Conservation (phyloP, 768 basidiomycete species). For the Gymnopilus dilepis region DNA sequence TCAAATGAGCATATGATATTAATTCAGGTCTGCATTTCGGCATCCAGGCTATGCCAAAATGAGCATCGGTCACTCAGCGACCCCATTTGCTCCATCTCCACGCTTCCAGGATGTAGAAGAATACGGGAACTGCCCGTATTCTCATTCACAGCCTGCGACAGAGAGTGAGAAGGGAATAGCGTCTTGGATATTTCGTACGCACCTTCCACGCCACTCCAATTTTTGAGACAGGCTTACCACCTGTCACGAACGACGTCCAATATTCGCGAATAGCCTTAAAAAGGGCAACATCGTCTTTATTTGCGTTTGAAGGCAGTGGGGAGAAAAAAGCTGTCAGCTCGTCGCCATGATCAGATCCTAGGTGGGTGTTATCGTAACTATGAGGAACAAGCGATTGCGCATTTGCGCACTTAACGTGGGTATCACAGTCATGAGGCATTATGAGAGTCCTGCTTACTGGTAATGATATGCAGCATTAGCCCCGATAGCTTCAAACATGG, state of each 20-base stretch:
- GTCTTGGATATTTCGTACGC: constrained; percentile 6
- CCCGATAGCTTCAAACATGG: constrained; percentile 19
- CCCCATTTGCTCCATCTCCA: constrained; percentile 13
- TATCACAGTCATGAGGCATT: background rate
- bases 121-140: constrained; percentile 13
- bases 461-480: constrained; percentile 36
- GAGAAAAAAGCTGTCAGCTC: constrained; percentile 45
- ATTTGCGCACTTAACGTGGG: background rate
- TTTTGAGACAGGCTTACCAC: constrained; percentile 33
- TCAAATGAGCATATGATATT: background rate
- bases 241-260: constrained; percentile 46
- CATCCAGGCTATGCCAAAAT: constrained; percentile 23
- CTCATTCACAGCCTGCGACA: constrained; percentile 16
- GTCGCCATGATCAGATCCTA: constrained; percentile 42
- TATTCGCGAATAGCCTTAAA: constrained; percentile 44
- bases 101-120: constrained; percentile 20
- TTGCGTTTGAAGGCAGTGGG: constrained; percentile 27
- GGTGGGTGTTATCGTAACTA: constrained; percentile 47
- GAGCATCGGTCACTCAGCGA: constrained; percentile 16
- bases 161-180: background rate
- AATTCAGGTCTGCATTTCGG: constrained; percentile 22
- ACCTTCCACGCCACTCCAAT: constrained; percentile 35
- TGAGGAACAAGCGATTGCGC: background rate
- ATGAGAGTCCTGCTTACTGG: constrained; percentile 32
- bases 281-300: constrained; percentile 34